These are phyloP conservation scores for Sporisorium graminicola DNA, from an alignment of 1,284 basidiomycete genomes.

Conservation along the genomic window DNA sequence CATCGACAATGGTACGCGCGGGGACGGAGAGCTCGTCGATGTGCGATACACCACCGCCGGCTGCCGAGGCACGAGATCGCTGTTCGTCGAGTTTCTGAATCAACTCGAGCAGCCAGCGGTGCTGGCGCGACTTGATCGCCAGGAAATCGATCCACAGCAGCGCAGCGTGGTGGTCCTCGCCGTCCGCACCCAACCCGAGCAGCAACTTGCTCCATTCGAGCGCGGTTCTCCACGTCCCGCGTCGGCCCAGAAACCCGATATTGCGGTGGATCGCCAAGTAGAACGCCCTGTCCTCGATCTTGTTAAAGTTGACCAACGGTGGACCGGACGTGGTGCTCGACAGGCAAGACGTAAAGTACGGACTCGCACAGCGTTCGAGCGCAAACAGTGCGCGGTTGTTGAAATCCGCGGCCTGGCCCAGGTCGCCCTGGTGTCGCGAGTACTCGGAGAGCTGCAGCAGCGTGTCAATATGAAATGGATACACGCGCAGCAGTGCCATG, in stretches of 20 bases:
- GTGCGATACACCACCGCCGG: slow-evolving; percentile 13
- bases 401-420: slow-evolving; percentile 67
- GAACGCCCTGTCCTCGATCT: slow-evolving; percentile 65
- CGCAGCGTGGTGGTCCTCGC: slow-evolving; percentile 65
- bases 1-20: slow-evolving; percentile 54
- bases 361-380: slow-evolving; percentile 60
- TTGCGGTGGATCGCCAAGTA: slow-evolving; percentile 66
- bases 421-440: slow-evolving; percentile 66
- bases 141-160: slow-evolving; percentile 69
- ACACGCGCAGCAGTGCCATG: slow-evolving; percentile 60
- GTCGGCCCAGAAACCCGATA: slow-evolving; percentile 60
- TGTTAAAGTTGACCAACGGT: slow-evolving; percentile 59
- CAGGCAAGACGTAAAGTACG: slow-evolving; percentile 59
- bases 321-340: slow-evolving; percentile 57
- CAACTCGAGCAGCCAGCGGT: slow-evolving; percentile 62
- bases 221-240: slow-evolving; percentile 68
- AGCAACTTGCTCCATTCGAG: slow-evolving; percentile 68
- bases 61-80: slow-evolving; percentile 11
- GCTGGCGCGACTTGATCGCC: slow-evolving; percentile 62
- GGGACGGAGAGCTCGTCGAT: slow-evolving; percentile 36
- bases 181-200: slow-evolving; percentile 55
- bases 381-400: slow-evolving; percentile 67
- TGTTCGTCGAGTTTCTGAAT: slow-evolving; percentile 53
- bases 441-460: slow-evolving; percentile 66
- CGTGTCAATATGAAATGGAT: slow-evolving; percentile 68